Evolutionary conservation across 768 basidiomycete genomes (phyloP).

Genomic region (Boletus subparvulus): DNA sequence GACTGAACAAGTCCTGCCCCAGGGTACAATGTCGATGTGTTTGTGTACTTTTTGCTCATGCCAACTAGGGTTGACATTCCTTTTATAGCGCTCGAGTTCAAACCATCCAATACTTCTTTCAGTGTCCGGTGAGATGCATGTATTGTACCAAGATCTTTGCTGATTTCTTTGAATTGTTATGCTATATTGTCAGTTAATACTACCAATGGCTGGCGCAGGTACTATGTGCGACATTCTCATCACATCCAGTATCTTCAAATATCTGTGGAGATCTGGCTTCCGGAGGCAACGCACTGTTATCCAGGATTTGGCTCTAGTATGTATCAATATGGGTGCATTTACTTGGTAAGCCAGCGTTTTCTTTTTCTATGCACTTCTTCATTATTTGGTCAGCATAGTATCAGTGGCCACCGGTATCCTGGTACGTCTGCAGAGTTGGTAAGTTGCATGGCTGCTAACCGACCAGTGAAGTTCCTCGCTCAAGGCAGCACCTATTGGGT

Average conservation of each 20-base stretch:
- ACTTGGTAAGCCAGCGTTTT: constrained; percentile 4
- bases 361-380: not conserved
- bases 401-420: not conserved
- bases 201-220: constrained; percentile 2
- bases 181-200: not conserved
- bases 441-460: not conserved
- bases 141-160: too few relatives aligned
- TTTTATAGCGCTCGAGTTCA: constrained; percentile 5
- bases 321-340: constrained; percentile 11
- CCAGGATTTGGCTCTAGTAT: constrained; percentile 12
- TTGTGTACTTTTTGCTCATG: not conserved
- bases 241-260: constrained; percentile 7
- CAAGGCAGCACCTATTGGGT: constrained; percentile 7
- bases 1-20: not conserved
- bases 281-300: constrained; percentile 3
- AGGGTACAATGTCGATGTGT: constrained; percentile 9
- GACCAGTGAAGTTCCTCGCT: not conserved
- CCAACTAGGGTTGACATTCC: not conserved
- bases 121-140: constrained; percentile 4
- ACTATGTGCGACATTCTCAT: constrained; percentile 10
- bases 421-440: not conserved
- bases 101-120: constrained; percentile 1
- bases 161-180: not conserved
- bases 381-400: not conserved
- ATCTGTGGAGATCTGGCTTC: constrained; percentile 16